Base-by-base conservation (phyloP, 169 alveolate species). In the Cryptosporidium ryanae region DNA sequence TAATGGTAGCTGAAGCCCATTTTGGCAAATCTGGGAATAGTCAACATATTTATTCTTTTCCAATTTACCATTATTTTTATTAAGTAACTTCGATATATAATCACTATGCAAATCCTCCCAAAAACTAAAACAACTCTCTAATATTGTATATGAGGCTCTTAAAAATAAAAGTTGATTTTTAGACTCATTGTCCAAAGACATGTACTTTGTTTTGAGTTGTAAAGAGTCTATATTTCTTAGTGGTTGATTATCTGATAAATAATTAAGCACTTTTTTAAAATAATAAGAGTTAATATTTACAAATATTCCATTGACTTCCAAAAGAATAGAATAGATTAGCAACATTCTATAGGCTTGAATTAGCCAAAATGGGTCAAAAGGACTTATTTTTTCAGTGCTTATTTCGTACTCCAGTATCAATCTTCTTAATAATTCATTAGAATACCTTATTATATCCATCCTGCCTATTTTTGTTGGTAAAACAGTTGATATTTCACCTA, bases 351-450 rank as follows among this genome's bases (percentile, higher is more conserved):
- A 76, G 13, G 71, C 76, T 48, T 76, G 87, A 23, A 76, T 31
- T 12, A 76, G 44, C 87, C 87, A 76, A 61, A 76, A 76, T 32
- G 87, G 87, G 46, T 76, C 87, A 6, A 76, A 18, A 15, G 87
- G 87, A 76, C 87, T 76, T 59, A 57, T 70, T 23, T 61, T 76
- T 27, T 55, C 68, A 76, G 63, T 32, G 59, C 63, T 76, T 17
- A 52, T 76, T 23, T 76, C 76, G 63, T 44, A 76, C 59, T 76
- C 87, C 18, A 76, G 27, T 17, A 46, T 29, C 23, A 52, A 32
- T 18, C 87, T 76, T 25, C 32, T 55, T 59, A 76, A 43, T 59
- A 76, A 46, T 10, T 76, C 54, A 43, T 76, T 43, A 13, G 87
- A 32, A 61, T 59, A 59, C 23, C 46, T 46, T 7, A 55, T 27